Conservation (phyloP, 805 yeast species). For the Huiozyma naganishii region DNA sequence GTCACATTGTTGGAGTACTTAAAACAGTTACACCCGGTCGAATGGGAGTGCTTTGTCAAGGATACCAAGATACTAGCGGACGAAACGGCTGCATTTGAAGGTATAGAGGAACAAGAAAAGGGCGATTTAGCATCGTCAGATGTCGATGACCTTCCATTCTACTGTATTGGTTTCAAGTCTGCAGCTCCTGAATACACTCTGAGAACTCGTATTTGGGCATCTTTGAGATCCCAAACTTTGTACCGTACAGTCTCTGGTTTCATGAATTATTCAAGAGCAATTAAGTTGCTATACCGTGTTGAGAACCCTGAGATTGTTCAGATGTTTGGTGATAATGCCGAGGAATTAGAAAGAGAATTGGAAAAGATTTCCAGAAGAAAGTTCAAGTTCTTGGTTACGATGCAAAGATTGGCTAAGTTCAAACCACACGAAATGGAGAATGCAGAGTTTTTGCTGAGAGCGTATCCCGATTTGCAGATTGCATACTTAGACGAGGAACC, state of each 20-base stretch:
- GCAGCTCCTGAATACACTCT: conserved; percentile 94
- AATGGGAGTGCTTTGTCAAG: conserved; percentile 95
- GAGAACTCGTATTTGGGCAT: conserved; percentile 97
- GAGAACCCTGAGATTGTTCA: conserved; percentile 93
- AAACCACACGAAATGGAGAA: conserved; percentile 65
- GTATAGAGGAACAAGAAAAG: conserved; percentile 36
- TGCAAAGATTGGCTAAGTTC: conserved; percentile 72
- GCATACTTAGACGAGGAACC: conserved; percentile 93
- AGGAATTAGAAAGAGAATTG: conserved; percentile 86
- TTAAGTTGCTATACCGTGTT: conserved; percentile 83
- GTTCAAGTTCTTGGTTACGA: conserved; percentile 69
- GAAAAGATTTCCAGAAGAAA: conserved; percentile 82
- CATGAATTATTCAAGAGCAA: conserved; percentile 96
- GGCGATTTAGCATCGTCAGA: conserved; percentile 65
- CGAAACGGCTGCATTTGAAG: conserved; percentile 70
- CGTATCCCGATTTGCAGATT: conserved; percentile 78
- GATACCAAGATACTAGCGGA: conserved; percentile 93
- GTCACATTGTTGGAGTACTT: conserved; percentile 88
- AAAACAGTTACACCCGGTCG: conserved; percentile 90
- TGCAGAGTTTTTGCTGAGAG: conserved; percentile 69
- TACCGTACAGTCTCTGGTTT: conserved; percentile 96
- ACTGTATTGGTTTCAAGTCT: conserved; percentile 92
- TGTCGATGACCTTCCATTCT: conserved; percentile 85
- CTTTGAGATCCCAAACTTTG: conserved; percentile 89
- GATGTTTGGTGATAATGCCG: conserved; percentile 97